Percentiles rank a stretch among this genome's conserved stretches.
Evolutionary conservation across 208 protist genomes (phyloP).

Genomic region (Trypanosoma melophagium): DNA sequence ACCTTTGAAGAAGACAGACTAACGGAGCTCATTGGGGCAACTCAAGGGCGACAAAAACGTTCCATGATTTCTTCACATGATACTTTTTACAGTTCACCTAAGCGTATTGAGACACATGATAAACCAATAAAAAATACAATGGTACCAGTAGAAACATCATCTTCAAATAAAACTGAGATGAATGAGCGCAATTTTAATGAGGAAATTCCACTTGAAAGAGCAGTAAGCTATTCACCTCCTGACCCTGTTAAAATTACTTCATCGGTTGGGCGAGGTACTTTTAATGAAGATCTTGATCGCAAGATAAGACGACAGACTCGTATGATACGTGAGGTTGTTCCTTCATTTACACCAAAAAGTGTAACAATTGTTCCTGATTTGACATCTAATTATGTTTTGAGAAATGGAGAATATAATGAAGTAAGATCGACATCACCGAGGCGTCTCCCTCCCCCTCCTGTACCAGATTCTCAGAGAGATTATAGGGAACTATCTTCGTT

Average conservation of each 20-base stretch:
- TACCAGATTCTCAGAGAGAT: background rate
- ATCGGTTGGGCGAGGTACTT: conserved; percentile 5
- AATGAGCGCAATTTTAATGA: background rate
- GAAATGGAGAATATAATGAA: background rate
- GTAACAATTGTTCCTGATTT: conserved; percentile 1
- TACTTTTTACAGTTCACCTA: background rate
- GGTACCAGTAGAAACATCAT: background rate
- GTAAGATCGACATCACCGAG: background rate
- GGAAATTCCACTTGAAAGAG: background rate
- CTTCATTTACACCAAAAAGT: conserved; percentile 21
- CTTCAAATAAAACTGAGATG: background rate
- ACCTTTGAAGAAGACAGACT: conserved; percentile 40
- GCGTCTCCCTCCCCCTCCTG: background rate
- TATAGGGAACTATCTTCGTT: background rate
- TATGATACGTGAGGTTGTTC: conserved; percentile 14
- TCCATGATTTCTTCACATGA: background rate
- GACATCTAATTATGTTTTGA: background rate
- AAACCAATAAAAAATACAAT: background rate
- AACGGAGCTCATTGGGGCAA: conserved; percentile 20
- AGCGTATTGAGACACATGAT: background rate
- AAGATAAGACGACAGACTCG: conserved; percentile 25
- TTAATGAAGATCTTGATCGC: conserved; percentile 17
- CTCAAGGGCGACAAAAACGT: conserved; percentile 13
- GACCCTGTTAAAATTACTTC: background rate
- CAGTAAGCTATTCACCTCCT: background rate